Percentiles rank a stretch among this genome's conserved stretches.
Evolutionary conservation across 305 asterid genomes (phyloP).

Genomic region (Plantago lanceolata): DNA sequence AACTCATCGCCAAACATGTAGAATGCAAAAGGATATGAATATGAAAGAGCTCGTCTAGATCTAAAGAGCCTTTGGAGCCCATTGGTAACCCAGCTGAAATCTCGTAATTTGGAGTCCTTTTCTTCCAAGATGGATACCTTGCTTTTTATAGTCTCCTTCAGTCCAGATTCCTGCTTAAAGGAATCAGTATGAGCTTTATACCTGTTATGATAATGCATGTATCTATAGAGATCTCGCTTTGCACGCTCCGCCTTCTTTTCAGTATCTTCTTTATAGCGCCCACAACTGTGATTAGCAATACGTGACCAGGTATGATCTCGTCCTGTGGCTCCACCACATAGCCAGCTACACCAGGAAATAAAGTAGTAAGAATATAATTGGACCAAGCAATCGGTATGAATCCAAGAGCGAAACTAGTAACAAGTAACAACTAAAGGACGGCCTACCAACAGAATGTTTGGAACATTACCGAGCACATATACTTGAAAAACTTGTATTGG

Average conservation of each 20-base stretch:
- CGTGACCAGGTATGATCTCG: slow-evolving; percentile 70
- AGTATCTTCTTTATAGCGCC: slow-evolving; percentile 69
- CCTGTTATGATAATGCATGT: slow-evolving; percentile 80
- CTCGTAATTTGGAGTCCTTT: slow-evolving; percentile 56
- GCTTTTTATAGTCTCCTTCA: slow-evolving; percentile 53
- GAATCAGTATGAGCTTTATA: slow-evolving; percentile 87
- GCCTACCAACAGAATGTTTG: not conserved
- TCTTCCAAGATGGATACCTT: slow-evolving; percentile 62
- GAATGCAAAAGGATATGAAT: slow-evolving; percentile 86
- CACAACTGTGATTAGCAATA: slow-evolving; percentile 77
- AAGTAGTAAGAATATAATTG: slow-evolving; percentile 1
- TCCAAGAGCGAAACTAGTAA: not conserved
- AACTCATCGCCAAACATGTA: slow-evolving; percentile 84
- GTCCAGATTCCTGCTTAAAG: slow-evolving; percentile 59
- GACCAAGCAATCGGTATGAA: not conserved
- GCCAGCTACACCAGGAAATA: slow-evolving; percentile 55
- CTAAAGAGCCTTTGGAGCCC: slow-evolving; percentile 79
- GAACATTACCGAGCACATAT: not conserved
- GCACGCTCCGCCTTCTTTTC: slow-evolving; percentile 64
- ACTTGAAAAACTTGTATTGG: not conserved
- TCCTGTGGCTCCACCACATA: slow-evolving; percentile 87
- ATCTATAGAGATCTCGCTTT: slow-evolving; percentile 68
- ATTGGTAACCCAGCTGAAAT: slow-evolving; percentile 71
- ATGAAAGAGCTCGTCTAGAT: slow-evolving; percentile 71
- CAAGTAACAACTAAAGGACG: not conserved